Evolutionary conservation across 306 rosid species (phyloP).

Genomic region (Lagenaria siceraria): DNA sequence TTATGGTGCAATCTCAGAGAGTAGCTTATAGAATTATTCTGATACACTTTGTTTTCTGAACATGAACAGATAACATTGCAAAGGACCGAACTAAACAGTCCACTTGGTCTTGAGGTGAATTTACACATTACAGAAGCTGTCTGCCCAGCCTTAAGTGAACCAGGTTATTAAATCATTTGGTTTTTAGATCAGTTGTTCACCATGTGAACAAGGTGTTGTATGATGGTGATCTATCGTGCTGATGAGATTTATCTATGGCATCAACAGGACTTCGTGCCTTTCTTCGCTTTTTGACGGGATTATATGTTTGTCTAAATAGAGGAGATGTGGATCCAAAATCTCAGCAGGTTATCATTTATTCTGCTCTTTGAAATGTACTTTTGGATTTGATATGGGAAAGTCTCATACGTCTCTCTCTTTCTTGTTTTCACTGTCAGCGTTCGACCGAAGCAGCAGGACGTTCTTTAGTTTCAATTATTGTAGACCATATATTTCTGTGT

Average conservation of each 20-base stretch:
- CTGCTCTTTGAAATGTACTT: constrained; percentile 3
- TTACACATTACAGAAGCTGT: constrained; percentile 80
- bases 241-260: not conserved
- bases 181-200: constrained; percentile 4
- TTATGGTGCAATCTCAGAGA: constrained; percentile 1
- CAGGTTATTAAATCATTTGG: constrained; percentile 31
- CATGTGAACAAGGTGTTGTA: not conserved
- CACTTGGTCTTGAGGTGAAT: constrained; percentile 92
- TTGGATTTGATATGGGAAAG: not conserved
- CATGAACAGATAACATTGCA: constrained; percentile 64
- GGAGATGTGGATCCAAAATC: constrained; percentile 67
- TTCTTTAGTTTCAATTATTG: constrained; percentile 70
- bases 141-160: constrained; percentile 90
- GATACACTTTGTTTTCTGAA: constrained; percentile 16
- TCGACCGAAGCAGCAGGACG: constrained; percentile 80
- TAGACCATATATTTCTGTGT: constrained; percentile 88
- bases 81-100: constrained; percentile 78
- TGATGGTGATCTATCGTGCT: constrained; percentile 2
- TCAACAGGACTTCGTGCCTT: constrained; percentile 81
- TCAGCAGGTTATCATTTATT: constrained; percentile 45
- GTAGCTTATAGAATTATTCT: constrained; percentile 9
- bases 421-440: constrained; percentile 37
- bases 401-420: constrained; percentile 17
- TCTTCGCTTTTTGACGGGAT: constrained; percentile 81
- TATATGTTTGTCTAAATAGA: constrained; percentile 76